A percentile compares a stretch with the other conserved stretches of the same genome.
These are phyloP conservation scores for Xylaria longipes DNA, from an alignment of 495 filamentous ascomycete genomes.

Conservation along the genomic window DNA sequence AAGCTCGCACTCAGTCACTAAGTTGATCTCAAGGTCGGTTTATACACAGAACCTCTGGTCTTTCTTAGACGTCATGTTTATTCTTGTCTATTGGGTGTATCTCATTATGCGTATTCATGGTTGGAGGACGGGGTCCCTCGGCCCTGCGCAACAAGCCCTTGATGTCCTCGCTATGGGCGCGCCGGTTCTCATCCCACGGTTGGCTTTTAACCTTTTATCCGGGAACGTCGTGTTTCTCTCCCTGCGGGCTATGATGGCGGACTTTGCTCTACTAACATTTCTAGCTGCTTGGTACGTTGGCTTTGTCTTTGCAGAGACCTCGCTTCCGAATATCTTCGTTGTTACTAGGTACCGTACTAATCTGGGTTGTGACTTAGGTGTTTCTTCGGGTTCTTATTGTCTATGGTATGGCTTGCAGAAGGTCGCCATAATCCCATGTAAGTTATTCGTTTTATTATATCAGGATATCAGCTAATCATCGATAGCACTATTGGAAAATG, in stretches of 20 bases:
- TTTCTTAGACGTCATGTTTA: constrained; percentile 75
- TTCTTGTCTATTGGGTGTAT: constrained; percentile 65
- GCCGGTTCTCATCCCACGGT: constrained; percentile 71
- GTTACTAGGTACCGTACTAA: not conserved
- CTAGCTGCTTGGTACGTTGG: constrained; percentile 63
- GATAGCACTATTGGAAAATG: constrained; percentile 71
- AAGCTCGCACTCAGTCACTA: not conserved
- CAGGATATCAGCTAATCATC: constrained; percentile 27
- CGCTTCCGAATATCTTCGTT: not conserved
- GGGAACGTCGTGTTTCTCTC: constrained; percentile 77
- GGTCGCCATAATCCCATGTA: constrained; percentile 52
- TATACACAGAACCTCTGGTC: constrained; percentile 82
- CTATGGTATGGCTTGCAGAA: constrained; percentile 69
- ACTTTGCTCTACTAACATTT: constrained; percentile 69
- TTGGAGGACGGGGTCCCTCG: constrained; percentile 43
- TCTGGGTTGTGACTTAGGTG: constrained; percentile 45
- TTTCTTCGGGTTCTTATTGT: constrained; percentile 73
- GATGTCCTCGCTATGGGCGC: constrained; percentile 74
- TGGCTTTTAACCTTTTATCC: constrained; percentile 76
- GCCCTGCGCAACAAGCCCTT: constrained; percentile 61
- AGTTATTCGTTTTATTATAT: constrained; percentile 17
- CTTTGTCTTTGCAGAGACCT: not conserved
- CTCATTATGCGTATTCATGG: constrained; percentile 65
- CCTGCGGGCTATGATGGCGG: constrained; percentile 74
- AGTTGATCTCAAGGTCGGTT: constrained; percentile 60